These are phyloP conservation scores for Rubus parviflorus DNA, from an alignment of 306 rosid species.

Conservation along the genomic window DNA sequence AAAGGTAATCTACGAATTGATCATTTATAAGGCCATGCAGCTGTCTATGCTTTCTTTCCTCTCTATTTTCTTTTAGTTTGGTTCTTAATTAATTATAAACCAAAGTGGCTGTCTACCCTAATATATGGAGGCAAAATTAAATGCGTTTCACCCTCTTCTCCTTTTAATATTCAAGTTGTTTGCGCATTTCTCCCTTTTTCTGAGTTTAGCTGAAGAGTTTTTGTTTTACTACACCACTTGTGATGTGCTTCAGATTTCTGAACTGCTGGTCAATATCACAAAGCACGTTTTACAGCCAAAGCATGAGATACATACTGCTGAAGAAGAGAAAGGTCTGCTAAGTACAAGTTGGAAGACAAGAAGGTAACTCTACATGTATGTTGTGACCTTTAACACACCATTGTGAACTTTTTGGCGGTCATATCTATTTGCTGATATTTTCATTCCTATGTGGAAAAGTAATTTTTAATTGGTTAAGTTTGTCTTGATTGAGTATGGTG, in stretches of 20 bases:
- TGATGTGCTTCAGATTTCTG: slow-evolving; percentile 33
- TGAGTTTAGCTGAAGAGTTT: no score
- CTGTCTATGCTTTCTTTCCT: background rate
- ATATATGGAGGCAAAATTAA: background rate
- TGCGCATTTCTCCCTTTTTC: background rate
- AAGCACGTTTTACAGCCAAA: slow-evolving; percentile 46
- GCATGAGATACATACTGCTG: slow-evolving; percentile 37
- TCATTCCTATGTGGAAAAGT: background rate
- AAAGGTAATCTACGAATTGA: background rate
- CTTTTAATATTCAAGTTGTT: background rate
- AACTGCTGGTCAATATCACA: slow-evolving; percentile 46
- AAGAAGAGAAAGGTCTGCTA: slow-evolving; percentile 40
- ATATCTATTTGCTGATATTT: background rate
- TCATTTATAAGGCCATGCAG: background rate
- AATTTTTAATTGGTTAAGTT: background rate
- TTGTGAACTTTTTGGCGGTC: background rate
- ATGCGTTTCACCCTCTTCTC: background rate
- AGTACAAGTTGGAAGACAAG: slow-evolving; percentile 39
- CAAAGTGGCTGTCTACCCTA: background rate
- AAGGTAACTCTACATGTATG: slow-evolving; percentile 32
- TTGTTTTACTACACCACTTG: background rate
- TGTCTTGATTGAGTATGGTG: background rate
- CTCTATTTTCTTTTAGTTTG: no score
- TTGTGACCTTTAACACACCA: background rate
- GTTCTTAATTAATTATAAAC: background rate